Conservation (phyloP, 805 yeast species). For the Aciculoconidium aculeatum region DNA sequence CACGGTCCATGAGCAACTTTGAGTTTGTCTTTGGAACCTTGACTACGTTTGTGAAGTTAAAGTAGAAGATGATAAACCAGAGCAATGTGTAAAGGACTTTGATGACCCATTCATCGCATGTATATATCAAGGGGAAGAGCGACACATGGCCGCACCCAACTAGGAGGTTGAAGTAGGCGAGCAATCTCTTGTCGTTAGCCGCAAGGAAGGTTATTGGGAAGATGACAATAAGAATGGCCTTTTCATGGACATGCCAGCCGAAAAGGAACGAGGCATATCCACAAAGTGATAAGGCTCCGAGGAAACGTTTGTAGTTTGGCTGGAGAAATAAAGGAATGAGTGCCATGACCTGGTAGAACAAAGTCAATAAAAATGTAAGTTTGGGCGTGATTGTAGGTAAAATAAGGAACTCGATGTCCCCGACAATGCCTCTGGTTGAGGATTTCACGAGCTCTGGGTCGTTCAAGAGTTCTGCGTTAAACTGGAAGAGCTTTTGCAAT, state of each 20-base stretch:
- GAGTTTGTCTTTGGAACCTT: slow-evolving; percentile 41
- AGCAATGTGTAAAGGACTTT: slow-evolving; percentile 73
- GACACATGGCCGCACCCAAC: slow-evolving; percentile 81
- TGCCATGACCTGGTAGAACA: slow-evolving; percentile 80
- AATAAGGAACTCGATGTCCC: slow-evolving; percentile 78
- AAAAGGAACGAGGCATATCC: slow-evolving; percentile 87
- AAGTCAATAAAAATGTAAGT: slow-evolving; percentile 69
- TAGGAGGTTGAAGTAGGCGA: slow-evolving; percentile 65
- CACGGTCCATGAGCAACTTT: slow-evolving; percentile 54
- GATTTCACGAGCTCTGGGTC: slow-evolving; percentile 24
- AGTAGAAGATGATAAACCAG: slow-evolving; percentile 77
- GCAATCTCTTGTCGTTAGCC: slow-evolving; percentile 61
- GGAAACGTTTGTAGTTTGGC: slow-evolving; percentile 72
- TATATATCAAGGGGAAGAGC: slow-evolving; percentile 78
- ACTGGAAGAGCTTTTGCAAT: slow-evolving; percentile 34
- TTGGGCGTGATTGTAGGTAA: slow-evolving; percentile 78
- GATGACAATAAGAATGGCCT: slow-evolving; percentile 85
- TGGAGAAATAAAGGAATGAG: slow-evolving; percentile 61
- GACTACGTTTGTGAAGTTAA: slow-evolving; percentile 66
- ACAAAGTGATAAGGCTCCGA: slow-evolving; percentile 82
- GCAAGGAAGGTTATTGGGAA: slow-evolving; percentile 82
- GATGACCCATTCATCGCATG: slow-evolving; percentile 72
- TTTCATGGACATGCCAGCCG: slow-evolving; percentile 99
- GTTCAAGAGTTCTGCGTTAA: slow-evolving; percentile 37
- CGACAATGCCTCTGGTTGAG: slow-evolving; percentile 81